These are phyloP conservation scores for Fusarium tupiense DNA, from an alignment of 2,329 filamentous ascomycete genomes.

Conservation along the genomic window DNA sequence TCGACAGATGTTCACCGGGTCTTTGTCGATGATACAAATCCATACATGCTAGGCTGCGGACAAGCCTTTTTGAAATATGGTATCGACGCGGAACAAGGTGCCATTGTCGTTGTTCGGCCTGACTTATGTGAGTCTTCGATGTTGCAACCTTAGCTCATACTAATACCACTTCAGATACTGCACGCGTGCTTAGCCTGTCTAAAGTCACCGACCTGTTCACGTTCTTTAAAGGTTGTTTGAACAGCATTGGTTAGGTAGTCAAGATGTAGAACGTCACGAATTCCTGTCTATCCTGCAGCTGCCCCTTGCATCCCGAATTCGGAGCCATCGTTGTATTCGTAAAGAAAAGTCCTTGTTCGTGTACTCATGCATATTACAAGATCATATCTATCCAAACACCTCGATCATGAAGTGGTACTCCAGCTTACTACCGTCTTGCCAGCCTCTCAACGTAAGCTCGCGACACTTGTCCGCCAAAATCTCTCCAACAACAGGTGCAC, in stretches of 20 bases:
- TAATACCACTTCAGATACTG: background rate
- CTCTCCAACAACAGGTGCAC: constrained; percentile 64
- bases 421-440: constrained; percentile 61
- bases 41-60: constrained; percentile 23
- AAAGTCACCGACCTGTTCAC: background rate
- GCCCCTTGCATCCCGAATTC: rapidly evolving
- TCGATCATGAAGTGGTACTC: constrained; percentile 68
- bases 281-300: rapidly evolving
- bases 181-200: background rate
- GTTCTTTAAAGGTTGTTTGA: constrained; percentile 18
- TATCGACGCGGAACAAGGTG: constrained; percentile 8
- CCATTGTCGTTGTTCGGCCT: constrained; percentile 27
- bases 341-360: background rate
- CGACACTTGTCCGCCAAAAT: constrained; percentile 64
- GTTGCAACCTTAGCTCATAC: rapidly evolving
- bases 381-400: constrained; percentile 56
- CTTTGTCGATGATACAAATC: constrained; percentile 26
- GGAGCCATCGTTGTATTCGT: too few species aligned
- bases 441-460: constrained; percentile 59
- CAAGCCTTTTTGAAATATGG: constrained; percentile 20
- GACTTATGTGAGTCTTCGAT: constrained; percentile 25
- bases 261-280: background rate
- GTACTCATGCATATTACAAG: background rate
- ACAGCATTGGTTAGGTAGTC: background rate
- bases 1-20: constrained; percentile 19